Conservation (phyloP, 495 filamentous ascomycete species). For the Aspergillus bridgeri region DNA sequence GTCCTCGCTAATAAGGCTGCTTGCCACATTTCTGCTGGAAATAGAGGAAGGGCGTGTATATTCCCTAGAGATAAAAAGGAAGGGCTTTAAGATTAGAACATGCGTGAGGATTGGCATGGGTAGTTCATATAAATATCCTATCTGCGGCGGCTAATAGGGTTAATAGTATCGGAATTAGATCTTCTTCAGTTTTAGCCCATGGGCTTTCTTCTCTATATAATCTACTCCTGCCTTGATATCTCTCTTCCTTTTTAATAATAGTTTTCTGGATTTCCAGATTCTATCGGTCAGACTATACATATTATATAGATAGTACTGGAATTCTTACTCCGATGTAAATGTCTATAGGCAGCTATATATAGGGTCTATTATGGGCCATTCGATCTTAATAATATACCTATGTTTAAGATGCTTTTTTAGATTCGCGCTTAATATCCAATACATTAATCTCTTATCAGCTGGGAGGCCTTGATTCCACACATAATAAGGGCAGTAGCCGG, state of each 20-base stretch:
- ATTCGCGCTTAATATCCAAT: no score
- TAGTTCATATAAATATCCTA: background rate
- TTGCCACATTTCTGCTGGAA: background rate
- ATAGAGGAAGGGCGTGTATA: background rate
- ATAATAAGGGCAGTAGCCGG: no score
- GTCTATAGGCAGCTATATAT: no score
- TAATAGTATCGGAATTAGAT: slow-evolving; percentile 2
- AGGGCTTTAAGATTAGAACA: background rate
- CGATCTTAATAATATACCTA: no score
- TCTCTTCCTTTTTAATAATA: slow-evolving; percentile 2
- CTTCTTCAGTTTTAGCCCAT: slow-evolving; percentile 6
- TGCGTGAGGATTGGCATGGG: background rate
- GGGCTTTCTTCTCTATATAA: background rate
- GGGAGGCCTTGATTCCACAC: no score
- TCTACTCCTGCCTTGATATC: background rate
- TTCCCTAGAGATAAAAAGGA: background rate
- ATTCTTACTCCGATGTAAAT: no score
- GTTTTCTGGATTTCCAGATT: slow-evolving; percentile 2
- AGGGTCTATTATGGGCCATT: no score
- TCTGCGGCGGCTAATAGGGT: slow-evolving; percentile 2
- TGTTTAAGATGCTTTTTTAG: no score
- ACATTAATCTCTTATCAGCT: no score
- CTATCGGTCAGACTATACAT: no score
- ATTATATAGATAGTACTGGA: no score
- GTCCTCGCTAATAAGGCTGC: background rate